These are phyloP conservation scores for Leccinum fallax DNA, from an alignment of 1,284 basidiomycete genomes.

Conservation along the genomic window DNA sequence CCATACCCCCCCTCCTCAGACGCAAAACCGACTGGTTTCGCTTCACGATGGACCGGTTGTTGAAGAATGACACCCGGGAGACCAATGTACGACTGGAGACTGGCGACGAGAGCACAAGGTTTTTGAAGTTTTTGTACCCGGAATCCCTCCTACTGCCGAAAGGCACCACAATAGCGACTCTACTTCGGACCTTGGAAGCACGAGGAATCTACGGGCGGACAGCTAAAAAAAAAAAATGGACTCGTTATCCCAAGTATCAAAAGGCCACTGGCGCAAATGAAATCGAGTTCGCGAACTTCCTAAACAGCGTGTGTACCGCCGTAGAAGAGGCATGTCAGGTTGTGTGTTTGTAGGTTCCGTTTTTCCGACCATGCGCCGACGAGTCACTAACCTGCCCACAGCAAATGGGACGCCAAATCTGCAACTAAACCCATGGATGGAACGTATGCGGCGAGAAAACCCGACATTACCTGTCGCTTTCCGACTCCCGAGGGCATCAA, in stretches of 20 bases:
- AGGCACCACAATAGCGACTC: too few species aligned
- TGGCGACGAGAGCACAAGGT: not conserved
- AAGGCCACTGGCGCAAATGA: not conserved
- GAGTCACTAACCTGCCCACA: not conserved
- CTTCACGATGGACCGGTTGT: not conserved
- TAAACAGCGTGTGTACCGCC: not conserved
- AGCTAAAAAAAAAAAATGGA: too few species aligned
- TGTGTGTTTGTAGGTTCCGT: not conserved
- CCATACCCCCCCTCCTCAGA: not conserved
- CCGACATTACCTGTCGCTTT: constrained; percentile 1
- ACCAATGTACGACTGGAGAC: not conserved
- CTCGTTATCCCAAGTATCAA: too few species aligned
- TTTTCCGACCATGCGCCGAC: not conserved
- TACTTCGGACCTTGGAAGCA: too few species aligned
- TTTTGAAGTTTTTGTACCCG: not conserved
- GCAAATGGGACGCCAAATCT: not conserved
- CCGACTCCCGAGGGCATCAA: not conserved
- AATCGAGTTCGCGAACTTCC: not conserved
- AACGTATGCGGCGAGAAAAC: not conserved
- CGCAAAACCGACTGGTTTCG: not conserved
- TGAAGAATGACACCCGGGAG: not conserved
- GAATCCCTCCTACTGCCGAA: not conserved
- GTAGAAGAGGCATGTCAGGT: not conserved
- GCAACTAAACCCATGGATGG: constrained; percentile 1
- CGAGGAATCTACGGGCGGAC: too few species aligned